Conservation (phyloP, 176 grass and related monocot genomes). For the Oryza glumipatula region DNA sequence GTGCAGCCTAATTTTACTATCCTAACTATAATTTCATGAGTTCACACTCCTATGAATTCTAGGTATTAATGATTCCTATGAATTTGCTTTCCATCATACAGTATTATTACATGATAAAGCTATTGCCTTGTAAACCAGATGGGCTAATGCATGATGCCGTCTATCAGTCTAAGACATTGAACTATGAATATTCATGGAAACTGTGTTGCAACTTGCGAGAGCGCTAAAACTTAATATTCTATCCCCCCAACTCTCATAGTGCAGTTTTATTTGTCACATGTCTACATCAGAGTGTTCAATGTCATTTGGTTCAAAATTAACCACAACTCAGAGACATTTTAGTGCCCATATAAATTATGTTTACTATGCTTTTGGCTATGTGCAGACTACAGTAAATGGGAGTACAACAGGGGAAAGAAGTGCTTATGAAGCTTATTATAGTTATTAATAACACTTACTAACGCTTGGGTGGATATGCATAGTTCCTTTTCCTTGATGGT, state of each 20-base stretch:
- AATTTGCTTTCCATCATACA: slow-evolving; percentile 1
- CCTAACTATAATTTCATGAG: background rate
- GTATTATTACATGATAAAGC: background rate
- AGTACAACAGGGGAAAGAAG: background rate
- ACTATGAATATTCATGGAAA: slow-evolving; percentile 2
- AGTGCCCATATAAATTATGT: background rate
- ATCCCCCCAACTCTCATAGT: slow-evolving; percentile 17
- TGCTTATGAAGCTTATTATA: background rate
- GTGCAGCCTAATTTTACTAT: background rate
- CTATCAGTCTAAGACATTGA: background rate
- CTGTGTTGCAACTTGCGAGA: slow-evolving; percentile 2
- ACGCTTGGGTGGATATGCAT: slow-evolving; percentile 27
- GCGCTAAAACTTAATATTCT: background rate
- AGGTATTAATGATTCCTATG: slow-evolving; percentile 7
- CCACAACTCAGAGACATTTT: slow-evolving; percentile 1
- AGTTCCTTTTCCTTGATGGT: slow-evolving; percentile 36
- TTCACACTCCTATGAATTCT: background rate
- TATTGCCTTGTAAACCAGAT: background rate
- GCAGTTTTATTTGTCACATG: background rate
- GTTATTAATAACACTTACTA: slow-evolving; percentile 44
- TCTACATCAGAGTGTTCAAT: background rate
- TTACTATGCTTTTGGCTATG: background rate
- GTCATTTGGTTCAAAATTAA: slow-evolving; percentile 5
- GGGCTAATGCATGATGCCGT: background rate
- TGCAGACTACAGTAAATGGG: background rate